Percentiles rank a stretch among this genome's conserved stretches.
These are phyloP conservation scores for Thalia dealbata DNA, from an alignment of 176 grass and related monocot genomes.

Conservation along the genomic window DNA sequence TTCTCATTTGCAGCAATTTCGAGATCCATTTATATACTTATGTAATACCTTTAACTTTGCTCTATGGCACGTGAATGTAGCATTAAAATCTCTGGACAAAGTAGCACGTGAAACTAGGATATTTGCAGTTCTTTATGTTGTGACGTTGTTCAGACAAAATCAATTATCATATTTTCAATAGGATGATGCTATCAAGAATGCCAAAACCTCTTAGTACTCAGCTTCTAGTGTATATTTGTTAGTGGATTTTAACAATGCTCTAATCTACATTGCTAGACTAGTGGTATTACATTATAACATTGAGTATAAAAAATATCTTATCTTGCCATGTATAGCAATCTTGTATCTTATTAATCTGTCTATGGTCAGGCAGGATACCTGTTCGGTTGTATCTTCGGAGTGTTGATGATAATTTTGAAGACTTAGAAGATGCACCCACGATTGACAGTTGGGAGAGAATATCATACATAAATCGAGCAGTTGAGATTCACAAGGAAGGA, in stretches of 20 bases:
- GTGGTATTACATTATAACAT: not conserved
- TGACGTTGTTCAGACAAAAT: not conserved
- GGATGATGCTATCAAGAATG: not conserved
- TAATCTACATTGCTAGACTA: not conserved
- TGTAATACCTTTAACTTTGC: not conserved
- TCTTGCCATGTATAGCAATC: not conserved
- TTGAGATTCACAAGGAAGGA: slow-evolving; percentile 56
- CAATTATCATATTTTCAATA: not conserved
- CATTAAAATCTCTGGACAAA: not conserved
- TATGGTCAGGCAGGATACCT: slow-evolving; percentile 82
- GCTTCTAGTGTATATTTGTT: too few species aligned
- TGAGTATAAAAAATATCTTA: not conserved
- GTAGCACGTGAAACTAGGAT: not conserved
- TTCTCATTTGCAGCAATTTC: too few species aligned
- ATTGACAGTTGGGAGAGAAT: slow-evolving; percentile 69
- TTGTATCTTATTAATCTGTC: slow-evolving; percentile 26
- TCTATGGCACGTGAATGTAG: not conserved
- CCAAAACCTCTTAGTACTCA: not conserved
- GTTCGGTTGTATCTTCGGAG: slow-evolving; percentile 73
- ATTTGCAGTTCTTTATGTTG: not conserved
- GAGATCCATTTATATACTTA: too few species aligned
- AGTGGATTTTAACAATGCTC: too few species aligned
- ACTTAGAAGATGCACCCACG: slow-evolving; percentile 62
- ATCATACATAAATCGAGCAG: slow-evolving; percentile 78
- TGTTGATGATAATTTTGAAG: slow-evolving; percentile 46